Conservation (phyloP, 306 rosid genomes). For the Cucurbita pepo region DNA sequence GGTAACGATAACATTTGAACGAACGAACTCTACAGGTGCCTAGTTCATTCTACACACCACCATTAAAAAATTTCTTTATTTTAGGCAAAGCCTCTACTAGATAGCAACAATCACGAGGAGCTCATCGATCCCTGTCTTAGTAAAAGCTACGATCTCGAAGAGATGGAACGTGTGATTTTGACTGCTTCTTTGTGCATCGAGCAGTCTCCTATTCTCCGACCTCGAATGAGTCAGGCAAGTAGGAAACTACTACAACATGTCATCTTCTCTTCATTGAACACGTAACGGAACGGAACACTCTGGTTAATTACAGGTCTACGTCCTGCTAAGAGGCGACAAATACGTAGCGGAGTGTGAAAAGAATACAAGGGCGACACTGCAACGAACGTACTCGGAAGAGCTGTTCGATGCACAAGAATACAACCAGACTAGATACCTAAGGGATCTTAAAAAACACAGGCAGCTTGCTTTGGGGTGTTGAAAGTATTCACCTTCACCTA, state of each 20-base stretch:
- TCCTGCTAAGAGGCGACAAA: constrained; percentile 52
- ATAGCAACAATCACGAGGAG: constrained; percentile 19
- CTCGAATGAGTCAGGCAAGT: constrained; percentile 72
- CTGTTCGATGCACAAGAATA: constrained; percentile 61
- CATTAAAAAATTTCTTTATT: constrained; percentile 1
- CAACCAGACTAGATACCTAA: constrained; percentile 59
- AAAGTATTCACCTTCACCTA: not conserved
- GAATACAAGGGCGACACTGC: constrained; percentile 13
- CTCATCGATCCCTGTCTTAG: constrained; percentile 62
- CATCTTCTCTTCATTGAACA: not conserved
- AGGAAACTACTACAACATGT: not conserved
- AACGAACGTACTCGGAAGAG: constrained; percentile 75
- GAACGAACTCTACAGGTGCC: not conserved
- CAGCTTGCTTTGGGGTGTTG: constrained; percentile 29
- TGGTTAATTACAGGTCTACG: constrained; percentile 20
- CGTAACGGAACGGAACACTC: not conserved
- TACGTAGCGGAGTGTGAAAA: constrained; percentile 7
- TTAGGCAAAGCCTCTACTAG: constrained; percentile 64
- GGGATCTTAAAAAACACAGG: constrained; percentile 35
- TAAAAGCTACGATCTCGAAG: constrained; percentile 26
- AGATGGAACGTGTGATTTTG: constrained; percentile 39
- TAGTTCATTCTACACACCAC: not conserved
- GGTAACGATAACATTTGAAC: constrained; percentile 27
- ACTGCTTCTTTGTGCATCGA: constrained; percentile 81
- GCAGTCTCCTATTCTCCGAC: constrained; percentile 51